Evolutionary conservation across 768 basidiomycete species (phyloP), one percentile per base, ranked within the genome.

Genomic region (Thelephora ganbajun): DNA sequence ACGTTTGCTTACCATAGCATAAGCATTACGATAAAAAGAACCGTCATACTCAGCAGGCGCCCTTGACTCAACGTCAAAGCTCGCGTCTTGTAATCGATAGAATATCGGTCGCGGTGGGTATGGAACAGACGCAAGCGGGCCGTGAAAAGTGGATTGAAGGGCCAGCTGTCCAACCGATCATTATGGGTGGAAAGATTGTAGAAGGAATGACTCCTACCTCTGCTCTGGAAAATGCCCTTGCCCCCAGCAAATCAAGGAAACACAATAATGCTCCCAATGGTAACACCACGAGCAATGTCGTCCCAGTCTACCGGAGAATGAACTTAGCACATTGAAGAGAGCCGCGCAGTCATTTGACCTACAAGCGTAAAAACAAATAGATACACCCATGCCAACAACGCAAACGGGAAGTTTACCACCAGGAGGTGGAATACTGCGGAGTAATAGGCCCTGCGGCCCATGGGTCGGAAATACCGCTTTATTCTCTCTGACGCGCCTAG

Each of bases 311-410:
- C 26, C 26, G 26, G 26, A 30, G 53, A 48, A 53, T 42, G 19
- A 50, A 12, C 37, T 37, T 33, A 47, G 37, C 48, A 16, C 18
- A 35, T 39, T 47, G 42, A 43, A 26, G 26, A 36, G 22, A 26
- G 35, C 4, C 3, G 26, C 35, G 22, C 23, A 26, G 33, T 33
- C 18, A 39, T 34, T 23, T 37, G 35, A 69, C 80, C 54, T 55
- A 87, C 86, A 62, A 90, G 63, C 0, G 86, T 89, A 56, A 88
- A 83, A 11, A 85, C 77, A 54, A 89, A 86, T 13, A 84, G 66
- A 58, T 77, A 88, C 9, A 86, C 58, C 79, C 81, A 88, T n/a
- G 83, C 80, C n/a, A 67, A 58, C 50, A 89, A 62, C 13, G 83
- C 83, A 55, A 74, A 88, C 0, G 85, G 85, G 56, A 90, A 85